Evolutionary conservation across 257 asterid species (phyloP).

Genomic region (Solanum neorickii): DNA sequence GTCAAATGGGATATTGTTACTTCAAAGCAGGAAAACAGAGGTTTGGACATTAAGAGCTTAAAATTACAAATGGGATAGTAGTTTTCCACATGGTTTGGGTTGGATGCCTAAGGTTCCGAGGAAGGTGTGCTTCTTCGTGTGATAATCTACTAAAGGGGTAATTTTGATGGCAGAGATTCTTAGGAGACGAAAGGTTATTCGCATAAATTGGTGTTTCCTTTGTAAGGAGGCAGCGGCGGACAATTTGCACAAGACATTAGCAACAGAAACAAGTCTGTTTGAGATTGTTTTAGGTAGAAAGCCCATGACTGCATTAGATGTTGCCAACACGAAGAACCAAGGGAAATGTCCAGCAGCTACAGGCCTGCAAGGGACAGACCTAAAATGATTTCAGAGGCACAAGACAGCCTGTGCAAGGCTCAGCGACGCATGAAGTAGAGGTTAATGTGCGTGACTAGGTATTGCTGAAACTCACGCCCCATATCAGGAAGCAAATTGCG

Average conservation of each 20-base stretch:
- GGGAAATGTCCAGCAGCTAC: neutral
- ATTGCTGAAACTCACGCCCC: neutral
- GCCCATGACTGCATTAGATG: neutral
- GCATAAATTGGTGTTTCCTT: neutral
- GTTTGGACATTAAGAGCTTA: neutral
- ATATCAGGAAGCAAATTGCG: neutral
- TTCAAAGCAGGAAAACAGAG: neutral
- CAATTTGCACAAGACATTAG: neutral
- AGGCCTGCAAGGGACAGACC: neutral
- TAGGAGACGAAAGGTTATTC: neutral
- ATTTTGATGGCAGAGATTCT: neutral
- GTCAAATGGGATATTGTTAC: neutral
- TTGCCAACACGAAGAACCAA: neutral
- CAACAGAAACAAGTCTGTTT: neutral
- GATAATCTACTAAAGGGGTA: neutral
- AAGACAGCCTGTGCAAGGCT: neutral
- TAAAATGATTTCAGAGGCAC: neutral
- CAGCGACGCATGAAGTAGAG: neutral
- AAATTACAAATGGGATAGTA: neutral
- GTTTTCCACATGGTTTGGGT: neutral
- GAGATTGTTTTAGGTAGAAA: neutral
- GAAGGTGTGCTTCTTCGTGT: neutral
- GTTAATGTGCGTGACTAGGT: neutral
- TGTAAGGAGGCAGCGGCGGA: neutral
- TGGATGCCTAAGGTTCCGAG: neutral